Conservation (phyloP, 495 filamentous ascomycete genomes). For the Daldinia grandis region DNA sequence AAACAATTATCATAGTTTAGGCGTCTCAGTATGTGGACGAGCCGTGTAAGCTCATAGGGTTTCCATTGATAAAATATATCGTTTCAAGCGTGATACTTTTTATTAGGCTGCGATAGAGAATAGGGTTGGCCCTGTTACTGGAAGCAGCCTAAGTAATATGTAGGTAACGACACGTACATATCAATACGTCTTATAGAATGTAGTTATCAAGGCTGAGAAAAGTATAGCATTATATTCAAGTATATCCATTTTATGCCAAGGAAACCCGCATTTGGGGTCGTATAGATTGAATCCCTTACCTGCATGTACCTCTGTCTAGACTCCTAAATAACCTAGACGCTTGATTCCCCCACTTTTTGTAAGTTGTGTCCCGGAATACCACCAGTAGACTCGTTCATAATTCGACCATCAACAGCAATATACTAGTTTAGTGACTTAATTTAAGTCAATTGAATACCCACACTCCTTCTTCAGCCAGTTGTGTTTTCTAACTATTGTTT, state of each 20-base stretch:
- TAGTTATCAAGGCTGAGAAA: background rate
- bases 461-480: background rate
- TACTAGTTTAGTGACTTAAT: too few species aligned
- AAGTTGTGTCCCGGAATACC: background rate
- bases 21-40: background rate
- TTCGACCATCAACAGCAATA: background rate
- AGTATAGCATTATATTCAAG: background rate
- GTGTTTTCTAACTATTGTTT: too few species aligned
- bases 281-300: background rate
- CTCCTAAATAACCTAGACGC: background rate
- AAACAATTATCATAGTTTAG: background rate
- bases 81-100: background rate
- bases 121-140: background rate
- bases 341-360: background rate
- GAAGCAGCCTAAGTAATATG: background rate
- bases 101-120: background rate
- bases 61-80: background rate
- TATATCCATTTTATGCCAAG: background rate
- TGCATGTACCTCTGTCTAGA: background rate
- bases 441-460: background rate
- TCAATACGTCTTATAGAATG: background rate
- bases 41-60: background rate
- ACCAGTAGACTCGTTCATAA: background rate
- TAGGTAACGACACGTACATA: background rate
- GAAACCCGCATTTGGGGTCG: background rate